Conservation (phyloP, 208 protist species). For the Blechomonas ayalai region DNA sequence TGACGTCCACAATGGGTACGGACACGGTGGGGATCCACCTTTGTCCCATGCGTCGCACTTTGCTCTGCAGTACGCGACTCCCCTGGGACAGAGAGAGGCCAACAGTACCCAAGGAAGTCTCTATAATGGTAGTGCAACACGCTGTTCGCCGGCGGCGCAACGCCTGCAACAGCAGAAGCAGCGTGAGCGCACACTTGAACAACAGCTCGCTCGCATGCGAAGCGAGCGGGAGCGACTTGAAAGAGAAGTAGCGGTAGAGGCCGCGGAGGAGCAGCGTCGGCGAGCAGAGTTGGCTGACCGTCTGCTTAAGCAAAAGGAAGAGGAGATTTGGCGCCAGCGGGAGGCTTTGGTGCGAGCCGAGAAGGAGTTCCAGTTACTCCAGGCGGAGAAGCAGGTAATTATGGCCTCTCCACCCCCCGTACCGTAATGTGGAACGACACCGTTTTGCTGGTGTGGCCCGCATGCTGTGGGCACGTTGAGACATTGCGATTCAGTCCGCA, state of each 20-base stretch:
- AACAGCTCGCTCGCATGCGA: constrained; percentile 21
- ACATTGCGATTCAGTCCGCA: too few species aligned
- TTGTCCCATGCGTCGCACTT: too few species aligned
- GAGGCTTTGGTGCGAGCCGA: constrained; percentile 30
- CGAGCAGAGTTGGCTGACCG: constrained; percentile 15
- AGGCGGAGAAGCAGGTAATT: constrained; percentile 31
- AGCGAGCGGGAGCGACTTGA: constrained; percentile 37
- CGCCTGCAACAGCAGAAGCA: constrained; percentile 38
- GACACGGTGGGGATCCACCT: too few species aligned
- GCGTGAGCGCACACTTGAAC: constrained; percentile 25
- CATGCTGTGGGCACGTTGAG: too few species aligned
- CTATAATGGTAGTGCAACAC: background rate
- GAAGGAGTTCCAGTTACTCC: constrained; percentile 28
- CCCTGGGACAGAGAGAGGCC: too few species aligned
- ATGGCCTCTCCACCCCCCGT: too few species aligned
- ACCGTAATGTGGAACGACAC: too few species aligned
- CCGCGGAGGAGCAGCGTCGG: constrained; percentile 25
- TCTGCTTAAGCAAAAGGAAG: constrained; percentile 30
- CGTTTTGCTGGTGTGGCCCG: too few species aligned
- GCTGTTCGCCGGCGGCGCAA: constrained; percentile 11
- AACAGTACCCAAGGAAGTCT: background rate
- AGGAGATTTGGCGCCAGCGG: constrained; percentile 40
- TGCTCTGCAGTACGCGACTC: too few species aligned
- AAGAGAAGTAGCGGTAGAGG: constrained; percentile 24
- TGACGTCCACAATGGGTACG: too few species aligned